These are phyloP conservation scores for Scortechinia acanthostroma DNA, from an alignment of 2,329 filamentous ascomycete genomes.

Conservation along the genomic window DNA sequence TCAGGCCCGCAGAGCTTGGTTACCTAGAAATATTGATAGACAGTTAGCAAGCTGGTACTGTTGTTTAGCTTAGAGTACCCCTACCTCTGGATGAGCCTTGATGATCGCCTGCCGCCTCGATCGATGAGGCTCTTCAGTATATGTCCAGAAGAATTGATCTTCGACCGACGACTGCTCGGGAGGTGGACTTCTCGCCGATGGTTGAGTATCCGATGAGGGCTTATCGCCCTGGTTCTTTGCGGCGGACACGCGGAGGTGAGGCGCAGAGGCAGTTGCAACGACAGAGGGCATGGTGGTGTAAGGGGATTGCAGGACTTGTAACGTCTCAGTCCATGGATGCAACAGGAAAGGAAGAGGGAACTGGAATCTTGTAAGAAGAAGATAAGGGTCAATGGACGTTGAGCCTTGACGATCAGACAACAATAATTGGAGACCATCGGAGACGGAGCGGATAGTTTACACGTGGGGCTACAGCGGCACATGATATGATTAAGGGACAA, in stretches of 20 bases:
- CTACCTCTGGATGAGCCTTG: slow-evolving; percentile 91
- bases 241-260: neutral
- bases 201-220: neutral
- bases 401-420: no score
- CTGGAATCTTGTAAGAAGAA: no score
- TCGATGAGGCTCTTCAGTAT: slow-evolving; percentile 94
- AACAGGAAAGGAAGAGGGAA: no score
- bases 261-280: neutral
- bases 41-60: neutral
- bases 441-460: no score
- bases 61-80: neutral
- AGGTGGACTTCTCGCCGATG: neutral
- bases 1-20: slow-evolving; percentile 96
- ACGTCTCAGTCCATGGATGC: no score
- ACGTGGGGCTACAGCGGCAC: no score
- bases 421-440: no score
- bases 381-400: no score
- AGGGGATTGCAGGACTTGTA: no score
- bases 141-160: slow-evolving; percentile 90
- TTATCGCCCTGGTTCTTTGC: neutral
- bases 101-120: slow-evolving; percentile 89
- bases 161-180: slow-evolving; percentile 8
- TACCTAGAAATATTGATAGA: slow-evolving; percentile 1
- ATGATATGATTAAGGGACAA: no score
- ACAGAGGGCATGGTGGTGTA: neutral